Conservation (phyloP, 768 basidiomycete genomes). For the Suillus americanus region DNA sequence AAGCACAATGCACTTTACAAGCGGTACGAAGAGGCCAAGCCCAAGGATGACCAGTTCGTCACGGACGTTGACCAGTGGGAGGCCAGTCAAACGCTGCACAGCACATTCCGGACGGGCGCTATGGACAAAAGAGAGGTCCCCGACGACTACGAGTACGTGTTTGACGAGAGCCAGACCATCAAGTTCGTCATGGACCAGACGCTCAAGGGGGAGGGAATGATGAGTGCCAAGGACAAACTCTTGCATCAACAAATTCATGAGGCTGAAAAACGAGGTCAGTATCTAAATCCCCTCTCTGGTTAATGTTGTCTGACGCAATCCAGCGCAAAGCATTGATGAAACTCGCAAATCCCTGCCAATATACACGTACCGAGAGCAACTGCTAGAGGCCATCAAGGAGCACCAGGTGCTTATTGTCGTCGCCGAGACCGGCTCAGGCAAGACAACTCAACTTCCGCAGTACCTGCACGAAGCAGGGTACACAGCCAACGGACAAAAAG, state of each 20-base stretch:
- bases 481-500: conserved; percentile 80
- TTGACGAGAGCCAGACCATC: conserved; percentile 97
- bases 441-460: conserved; percentile 97
- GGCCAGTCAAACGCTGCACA: conserved; percentile 83
- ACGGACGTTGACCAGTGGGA: conserved; percentile 99
- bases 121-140: conserved; percentile 82
- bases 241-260: conserved; percentile 88
- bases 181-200: conserved; percentile 88
- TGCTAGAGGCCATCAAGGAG: conserved; percentile 84
- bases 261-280: conserved; percentile 83
- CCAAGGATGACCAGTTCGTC: conserved; percentile 90
- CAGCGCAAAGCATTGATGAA: conserved; percentile 89
- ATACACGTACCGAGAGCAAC: conserved; percentile 82
- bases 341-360: conserved; percentile 93
- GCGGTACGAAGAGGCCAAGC: conserved; percentile 92
- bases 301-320: background rate
- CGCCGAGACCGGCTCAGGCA: conserved; percentile 98
- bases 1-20: conserved; percentile 90
- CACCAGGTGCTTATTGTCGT: conserved; percentile 97
- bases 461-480: conserved; percentile 98
- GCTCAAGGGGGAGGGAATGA: conserved; percentile 60
- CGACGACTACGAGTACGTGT: conserved; percentile 95
- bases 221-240: conserved; percentile 84
- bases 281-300: background rate
- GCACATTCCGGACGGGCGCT: conserved; percentile 88